phyloP scores from a whole-genome alignment of 768 basidiomycete genomes.

The Auriscalpium vulgare region DNA sequence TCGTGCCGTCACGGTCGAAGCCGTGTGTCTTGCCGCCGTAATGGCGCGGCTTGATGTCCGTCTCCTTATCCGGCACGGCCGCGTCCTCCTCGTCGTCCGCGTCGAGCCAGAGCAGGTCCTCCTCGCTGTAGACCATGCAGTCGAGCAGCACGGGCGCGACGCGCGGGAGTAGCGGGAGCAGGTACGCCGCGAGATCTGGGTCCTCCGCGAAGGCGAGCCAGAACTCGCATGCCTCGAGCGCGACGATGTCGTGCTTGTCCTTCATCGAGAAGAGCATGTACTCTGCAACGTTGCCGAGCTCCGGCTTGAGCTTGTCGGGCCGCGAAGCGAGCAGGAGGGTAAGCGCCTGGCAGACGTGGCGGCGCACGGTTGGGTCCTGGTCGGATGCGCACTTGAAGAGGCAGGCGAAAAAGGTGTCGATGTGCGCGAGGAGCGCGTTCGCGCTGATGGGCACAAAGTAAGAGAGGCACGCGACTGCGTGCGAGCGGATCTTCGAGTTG shows the following conservation, averaged over 20 bases:
- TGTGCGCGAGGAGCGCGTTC: slow-evolving; percentile 82
- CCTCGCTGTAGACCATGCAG: slow-evolving; percentile 96
- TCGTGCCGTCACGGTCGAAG: slow-evolving; percentile 58
- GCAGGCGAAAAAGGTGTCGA: slow-evolving; percentile 88
- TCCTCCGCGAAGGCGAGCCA: slow-evolving; percentile 99
- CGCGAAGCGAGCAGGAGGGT: slow-evolving; percentile 88
- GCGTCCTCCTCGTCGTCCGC: slow-evolving; percentile 83
- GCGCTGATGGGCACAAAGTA: slow-evolving; percentile 86
- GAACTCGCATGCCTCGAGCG: slow-evolving; percentile 98
- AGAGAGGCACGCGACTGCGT: slow-evolving; percentile 89
- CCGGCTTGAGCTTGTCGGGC: slow-evolving; percentile 94
- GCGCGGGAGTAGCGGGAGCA: slow-evolving; percentile 82
- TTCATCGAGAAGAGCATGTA: slow-evolving; percentile 99
- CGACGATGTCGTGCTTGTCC: slow-evolving; percentile 94
- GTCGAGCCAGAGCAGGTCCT: slow-evolving; percentile 92
- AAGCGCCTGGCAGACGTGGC: slow-evolving; percentile 92
- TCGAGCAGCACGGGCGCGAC: slow-evolving; percentile 93
- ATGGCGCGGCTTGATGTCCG: slow-evolving; percentile 94
- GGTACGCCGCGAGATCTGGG: slow-evolving; percentile 71
- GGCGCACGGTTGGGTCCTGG: slow-evolving; percentile 86
- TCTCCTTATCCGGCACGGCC: slow-evolving; percentile 84
- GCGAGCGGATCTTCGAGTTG: slow-evolving; percentile 82
- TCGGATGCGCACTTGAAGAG: slow-evolving; percentile 95
- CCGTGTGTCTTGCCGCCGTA: slow-evolving; percentile 84
- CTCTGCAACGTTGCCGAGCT: slow-evolving; percentile 91